A percentile compares a stretch with the other conserved stretches of the same genome.
Conservation (phyloP, 306 rosid species). For the Alnus glutinosa region DNA sequence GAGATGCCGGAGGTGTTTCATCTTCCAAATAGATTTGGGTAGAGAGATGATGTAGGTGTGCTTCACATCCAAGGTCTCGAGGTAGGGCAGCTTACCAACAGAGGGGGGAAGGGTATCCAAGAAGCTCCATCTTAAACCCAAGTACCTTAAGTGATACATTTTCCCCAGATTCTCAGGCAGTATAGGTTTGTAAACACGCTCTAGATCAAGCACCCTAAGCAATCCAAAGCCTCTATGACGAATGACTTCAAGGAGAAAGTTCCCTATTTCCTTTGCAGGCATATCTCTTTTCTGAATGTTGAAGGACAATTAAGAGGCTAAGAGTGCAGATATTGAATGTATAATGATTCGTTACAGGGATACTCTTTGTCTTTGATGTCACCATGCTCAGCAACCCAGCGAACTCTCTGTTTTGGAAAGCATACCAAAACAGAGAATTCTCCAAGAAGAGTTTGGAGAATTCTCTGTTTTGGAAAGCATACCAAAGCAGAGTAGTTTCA, state of each 20-base stretch:
- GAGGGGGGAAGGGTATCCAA: neutral
- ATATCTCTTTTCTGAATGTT: neutral
- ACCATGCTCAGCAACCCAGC: neutral
- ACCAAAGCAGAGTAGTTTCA: too few relatives aligned
- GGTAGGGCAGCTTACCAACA: neutral
- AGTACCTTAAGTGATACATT: neutral
- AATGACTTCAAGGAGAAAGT: neutral
- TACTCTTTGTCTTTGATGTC: neutral
- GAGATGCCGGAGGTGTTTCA: conserved; percentile 3
- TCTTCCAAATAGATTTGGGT: conserved; percentile 4
- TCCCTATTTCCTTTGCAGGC: neutral
- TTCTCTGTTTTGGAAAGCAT: too few relatives aligned
- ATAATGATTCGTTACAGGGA: neutral
- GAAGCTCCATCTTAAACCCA: neutral
- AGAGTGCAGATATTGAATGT: neutral
- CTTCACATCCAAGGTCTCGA: conserved; percentile 4
- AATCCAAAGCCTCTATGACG: neutral
- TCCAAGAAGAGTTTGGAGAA: too few relatives aligned
- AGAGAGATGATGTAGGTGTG: neutral
- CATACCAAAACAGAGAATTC: too few relatives aligned
- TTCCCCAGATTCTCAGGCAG: neutral
- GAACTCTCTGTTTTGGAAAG: neutral
- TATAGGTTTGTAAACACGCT: conserved; percentile 3
- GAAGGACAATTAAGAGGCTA: conserved; percentile 3
- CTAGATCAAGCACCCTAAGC: neutral